phyloP scores from a whole-genome alignment of 176 grass and related monocot species.

The Triticum timopheevii region DNA sequence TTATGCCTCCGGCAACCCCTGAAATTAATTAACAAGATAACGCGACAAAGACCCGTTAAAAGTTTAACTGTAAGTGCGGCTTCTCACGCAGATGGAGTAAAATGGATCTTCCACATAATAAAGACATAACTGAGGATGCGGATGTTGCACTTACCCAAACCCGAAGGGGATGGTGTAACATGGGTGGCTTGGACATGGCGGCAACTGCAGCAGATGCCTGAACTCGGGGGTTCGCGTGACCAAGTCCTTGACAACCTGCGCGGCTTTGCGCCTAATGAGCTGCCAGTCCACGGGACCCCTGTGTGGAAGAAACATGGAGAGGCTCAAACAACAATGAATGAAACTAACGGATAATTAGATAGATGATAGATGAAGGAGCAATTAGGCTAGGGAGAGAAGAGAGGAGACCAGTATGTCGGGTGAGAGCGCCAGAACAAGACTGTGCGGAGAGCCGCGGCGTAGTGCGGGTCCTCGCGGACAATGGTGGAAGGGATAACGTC shows the following conservation, averaged over 20 bases:
- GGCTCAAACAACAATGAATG: neutral
- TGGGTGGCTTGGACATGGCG: neutral
- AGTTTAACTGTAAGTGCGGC: neutral
- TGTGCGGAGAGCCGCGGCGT: neutral
- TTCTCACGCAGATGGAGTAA: neutral
- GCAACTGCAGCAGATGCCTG: neutral
- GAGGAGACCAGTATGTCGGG: neutral
- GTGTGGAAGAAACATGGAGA: neutral
- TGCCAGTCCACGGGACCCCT: neutral
- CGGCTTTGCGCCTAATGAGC: neutral
- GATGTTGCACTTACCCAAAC: neutral
- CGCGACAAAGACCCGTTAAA: neutral
- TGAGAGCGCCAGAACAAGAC: neutral
- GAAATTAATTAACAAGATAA: neutral
- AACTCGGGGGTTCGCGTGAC: neutral
- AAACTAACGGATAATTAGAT: neutral
- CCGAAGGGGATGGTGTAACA: neutral
- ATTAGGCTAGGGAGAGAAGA: neutral
- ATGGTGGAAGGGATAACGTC: neutral
- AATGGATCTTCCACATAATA: neutral
- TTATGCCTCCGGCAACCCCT: neutral
- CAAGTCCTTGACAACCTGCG: neutral
- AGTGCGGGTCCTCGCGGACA: neutral
- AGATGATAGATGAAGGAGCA: neutral
- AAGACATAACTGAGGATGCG: neutral